A percentile compares a stretch with the other conserved stretches of the same genome.
Evolutionary conservation across 192 early-diverging fungal genomes (phyloP).

Genomic region (Umbelopsis sp.): DNA sequence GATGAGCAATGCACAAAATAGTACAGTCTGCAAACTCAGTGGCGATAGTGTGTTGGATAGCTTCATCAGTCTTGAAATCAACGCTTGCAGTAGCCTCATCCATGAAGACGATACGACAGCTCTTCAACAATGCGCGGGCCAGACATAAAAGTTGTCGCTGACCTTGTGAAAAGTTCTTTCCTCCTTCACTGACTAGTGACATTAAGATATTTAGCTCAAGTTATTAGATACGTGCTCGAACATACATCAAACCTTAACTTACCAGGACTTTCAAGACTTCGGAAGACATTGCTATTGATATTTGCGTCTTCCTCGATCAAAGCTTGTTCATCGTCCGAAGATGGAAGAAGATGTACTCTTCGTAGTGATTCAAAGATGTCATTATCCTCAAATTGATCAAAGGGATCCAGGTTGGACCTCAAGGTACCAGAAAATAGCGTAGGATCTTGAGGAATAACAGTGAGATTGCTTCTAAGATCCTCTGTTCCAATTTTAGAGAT

Average conservation of each 20-base stretch:
- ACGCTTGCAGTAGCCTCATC: conserved; percentile 83
- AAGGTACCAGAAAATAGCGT: conserved; percentile 56
- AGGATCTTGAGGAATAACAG: conserved; percentile 88
- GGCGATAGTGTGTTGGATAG: conserved; percentile 88
- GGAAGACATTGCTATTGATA: conserved; percentile 48
- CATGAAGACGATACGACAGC: conserved; percentile 66
- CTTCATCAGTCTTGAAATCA: conserved; percentile 85
- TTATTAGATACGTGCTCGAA: neutral
- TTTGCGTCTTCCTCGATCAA: conserved; percentile 15
- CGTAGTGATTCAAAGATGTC: conserved; percentile 76
- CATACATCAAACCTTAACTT: neutral
- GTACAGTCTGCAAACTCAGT: conserved; percentile 78
- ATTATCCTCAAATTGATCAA: conserved; percentile 74
- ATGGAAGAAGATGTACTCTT: conserved; percentile 67
- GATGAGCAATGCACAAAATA: conserved; percentile 89
- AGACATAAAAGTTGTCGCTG: conserved; percentile 86
- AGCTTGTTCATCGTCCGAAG: conserved; percentile 27
- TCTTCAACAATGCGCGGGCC: conserved; percentile 78
- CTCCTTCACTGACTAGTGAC: conserved; percentile 59
- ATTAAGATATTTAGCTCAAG: neutral
- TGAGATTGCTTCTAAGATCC: conserved; percentile 76
- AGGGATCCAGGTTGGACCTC: conserved; percentile 84
- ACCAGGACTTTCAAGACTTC: conserved; percentile 50
- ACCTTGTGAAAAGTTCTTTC: conserved; percentile 80
- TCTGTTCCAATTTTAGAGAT: conserved; percentile 74